Percentiles rank a stretch among this genome's conserved stretches.
These are phyloP conservation scores for Psidium guajava DNA, from an alignment of 345 rosid species.

Conservation along the genomic window DNA sequence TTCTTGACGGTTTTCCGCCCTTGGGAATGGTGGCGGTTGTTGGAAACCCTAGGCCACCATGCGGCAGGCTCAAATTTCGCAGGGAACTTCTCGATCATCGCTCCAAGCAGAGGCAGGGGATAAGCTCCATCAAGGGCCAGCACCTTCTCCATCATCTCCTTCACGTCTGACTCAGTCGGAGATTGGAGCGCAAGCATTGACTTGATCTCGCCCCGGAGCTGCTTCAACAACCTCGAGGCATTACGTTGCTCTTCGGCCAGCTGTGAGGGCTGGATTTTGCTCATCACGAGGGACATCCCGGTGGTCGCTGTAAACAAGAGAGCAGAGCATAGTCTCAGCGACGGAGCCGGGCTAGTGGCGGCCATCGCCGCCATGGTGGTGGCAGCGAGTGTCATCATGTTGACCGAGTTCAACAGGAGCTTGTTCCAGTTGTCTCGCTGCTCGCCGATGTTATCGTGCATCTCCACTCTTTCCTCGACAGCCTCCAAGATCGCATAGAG, in stretches of 20 bases:
- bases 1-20: not conserved
- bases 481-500: conserved; percentile 42
- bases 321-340: not conserved
- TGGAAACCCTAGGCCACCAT: conserved; percentile 16
- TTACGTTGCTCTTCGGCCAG: conserved; percentile 29
- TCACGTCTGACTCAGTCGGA: conserved; percentile 7
- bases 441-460: conserved; percentile 54
- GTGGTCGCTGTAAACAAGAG: conserved; percentile 19
- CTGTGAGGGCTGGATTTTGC: conserved; percentile 32
- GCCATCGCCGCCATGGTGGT: conserved; percentile 11
- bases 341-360: not conserved
- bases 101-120: conserved; percentile 27
- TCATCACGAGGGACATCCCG: conserved; percentile 18
- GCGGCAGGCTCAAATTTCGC: conserved; percentile 12
- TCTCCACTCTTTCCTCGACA: conserved; percentile 52
- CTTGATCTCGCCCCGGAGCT: conserved; percentile 8
- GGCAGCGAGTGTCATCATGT: conserved; percentile 56
- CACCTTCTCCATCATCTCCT: conserved; percentile 12
- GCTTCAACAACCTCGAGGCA: conserved; percentile 17
- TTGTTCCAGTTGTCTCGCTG: conserved; percentile 63
- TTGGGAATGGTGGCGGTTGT: not conserved
- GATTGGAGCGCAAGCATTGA: conserved; percentile 3
- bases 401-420: conserved; percentile 48
- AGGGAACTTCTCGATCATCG: conserved; percentile 27
- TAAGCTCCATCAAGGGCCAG: conserved; percentile 23